Conservation (phyloP, 179 eudicot species). For the Camellia oleifera region DNA sequence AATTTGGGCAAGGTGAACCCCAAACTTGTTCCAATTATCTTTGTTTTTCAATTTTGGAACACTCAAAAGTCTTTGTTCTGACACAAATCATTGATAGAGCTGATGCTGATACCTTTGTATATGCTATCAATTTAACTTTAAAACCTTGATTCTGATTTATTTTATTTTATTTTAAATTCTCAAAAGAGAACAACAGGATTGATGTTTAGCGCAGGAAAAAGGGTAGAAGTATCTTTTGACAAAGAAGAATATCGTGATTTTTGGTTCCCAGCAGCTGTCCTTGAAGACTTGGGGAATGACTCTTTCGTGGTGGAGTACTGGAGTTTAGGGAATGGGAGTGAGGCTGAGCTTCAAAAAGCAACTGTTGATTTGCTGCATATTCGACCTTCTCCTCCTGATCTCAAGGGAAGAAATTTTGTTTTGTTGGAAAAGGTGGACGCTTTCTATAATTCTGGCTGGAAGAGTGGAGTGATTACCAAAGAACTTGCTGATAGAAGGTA, state of each 20-base stretch:
- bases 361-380: constrained; percentile 45
- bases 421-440: constrained; percentile 72
- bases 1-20: background rate
- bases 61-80: background rate
- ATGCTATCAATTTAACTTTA: background rate
- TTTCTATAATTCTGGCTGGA: constrained; percentile 55
- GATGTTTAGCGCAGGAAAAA: constrained; percentile 40
- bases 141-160: background rate
- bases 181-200: constrained; percentile 43
- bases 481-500: constrained; percentile 62
- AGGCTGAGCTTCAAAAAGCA: constrained; percentile 31
- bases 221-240: constrained; percentile 65
- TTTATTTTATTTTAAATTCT: constrained; percentile 1
- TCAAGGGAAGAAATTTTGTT: constrained; percentile 33
- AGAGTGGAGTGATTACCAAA: constrained; percentile 67
- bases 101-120: background rate
- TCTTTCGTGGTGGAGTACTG: constrained; percentile 44
- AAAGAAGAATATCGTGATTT: constrained; percentile 34
- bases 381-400: constrained; percentile 58
- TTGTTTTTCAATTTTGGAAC: background rate
- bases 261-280: constrained; percentile 68
- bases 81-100: background rate
- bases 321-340: constrained; percentile 10
- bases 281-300: constrained; percentile 26
- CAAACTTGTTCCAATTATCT: background rate